Base-by-base conservation (phyloP, 139 green algal species). In the Yamagishiella unicocca region DNA sequence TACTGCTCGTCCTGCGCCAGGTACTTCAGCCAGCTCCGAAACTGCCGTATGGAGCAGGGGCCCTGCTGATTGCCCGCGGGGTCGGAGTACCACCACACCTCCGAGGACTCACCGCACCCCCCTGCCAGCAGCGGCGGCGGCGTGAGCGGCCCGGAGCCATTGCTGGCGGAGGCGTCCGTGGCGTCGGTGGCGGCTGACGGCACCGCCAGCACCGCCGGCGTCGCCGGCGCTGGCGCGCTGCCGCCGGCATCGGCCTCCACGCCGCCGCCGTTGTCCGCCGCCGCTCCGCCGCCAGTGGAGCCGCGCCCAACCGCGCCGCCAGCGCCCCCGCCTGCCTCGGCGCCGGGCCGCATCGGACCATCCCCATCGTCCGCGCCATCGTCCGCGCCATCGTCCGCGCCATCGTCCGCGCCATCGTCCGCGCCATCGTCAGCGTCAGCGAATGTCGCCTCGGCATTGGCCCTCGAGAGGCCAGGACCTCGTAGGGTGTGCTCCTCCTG, bases 31-130 rank as follows among this genome's bases (percentile, higher is more conserved):
- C 85, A 90, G 76, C 85, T 87, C 29, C 85, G 82, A 46, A 90
- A 90, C 64, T 90, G 85, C 35, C 3, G 22, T 31, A 90, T 87
- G 14, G 75, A 87, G 85, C 85, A 90, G 58, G 85, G 85, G 7
- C 85, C 85, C 67, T 90, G 85, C 46, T 80, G 76, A 21, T 79
- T 22, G 31, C 85, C 85, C 38, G 40, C 53, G 2, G 85, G 85
- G 75, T 90, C 85, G 6, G 54, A 53, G 76, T 90, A 90, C 38
- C n/a, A 90, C 85, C 85, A 90, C 7, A 72, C 53, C 35, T 55
- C 55, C 54, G 76, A 53, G 29, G 72, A 35, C 40, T 78, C 70
- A 38, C 33, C 70, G 70, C 53, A n/a, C 37, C 25, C 33, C 31
- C 4, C 3, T 22, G 27, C 27, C 55, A 24, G 55, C 55, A 27